These are phyloP conservation scores for Nicotiana obtusifolia DNA, from an alignment of 257 asterid genomes.

Conservation along the genomic window DNA sequence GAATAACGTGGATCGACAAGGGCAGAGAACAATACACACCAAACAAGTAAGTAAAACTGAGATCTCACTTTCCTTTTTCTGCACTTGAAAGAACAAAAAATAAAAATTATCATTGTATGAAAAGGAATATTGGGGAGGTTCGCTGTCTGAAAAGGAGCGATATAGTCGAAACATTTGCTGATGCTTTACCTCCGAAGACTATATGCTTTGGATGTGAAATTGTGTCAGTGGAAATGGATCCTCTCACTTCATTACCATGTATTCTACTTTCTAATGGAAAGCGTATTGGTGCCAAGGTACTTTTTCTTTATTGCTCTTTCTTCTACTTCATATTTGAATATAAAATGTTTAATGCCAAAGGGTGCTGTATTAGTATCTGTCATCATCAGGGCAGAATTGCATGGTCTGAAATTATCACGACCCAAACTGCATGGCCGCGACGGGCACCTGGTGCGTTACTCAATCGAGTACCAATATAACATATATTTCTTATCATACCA, in stretches of 20 bases:
- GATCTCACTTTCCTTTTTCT: neutral
- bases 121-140: conserved; percentile 21
- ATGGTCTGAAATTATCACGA: neutral
- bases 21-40: conserved; percentile 14
- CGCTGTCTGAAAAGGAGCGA: conserved; percentile 36
- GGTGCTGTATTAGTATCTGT: neutral
- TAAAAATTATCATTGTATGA: neutral
- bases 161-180: conserved; percentile 27
- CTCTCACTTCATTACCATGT: conserved; percentile 18
- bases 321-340: too few species aligned
- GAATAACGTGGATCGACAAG: conserved; percentile 18
- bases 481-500: too few species aligned
- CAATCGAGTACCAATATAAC: too few species aligned
- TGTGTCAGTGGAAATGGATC: conserved; percentile 17
- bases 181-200: conserved; percentile 28
- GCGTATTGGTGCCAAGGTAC: conserved; percentile 26
- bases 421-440: too few species aligned
- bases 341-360: neutral
- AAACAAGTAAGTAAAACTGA: conserved; percentile 21
- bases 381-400: neutral
- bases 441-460: too few species aligned
- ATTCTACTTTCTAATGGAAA: conserved; percentile 23
- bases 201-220: conserved; percentile 24
- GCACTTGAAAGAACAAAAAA: neutral
- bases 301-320: neutral